phyloP scores from a whole-genome alignment of 352 stramenopile species.

The Pythium coloratum region DNA sequence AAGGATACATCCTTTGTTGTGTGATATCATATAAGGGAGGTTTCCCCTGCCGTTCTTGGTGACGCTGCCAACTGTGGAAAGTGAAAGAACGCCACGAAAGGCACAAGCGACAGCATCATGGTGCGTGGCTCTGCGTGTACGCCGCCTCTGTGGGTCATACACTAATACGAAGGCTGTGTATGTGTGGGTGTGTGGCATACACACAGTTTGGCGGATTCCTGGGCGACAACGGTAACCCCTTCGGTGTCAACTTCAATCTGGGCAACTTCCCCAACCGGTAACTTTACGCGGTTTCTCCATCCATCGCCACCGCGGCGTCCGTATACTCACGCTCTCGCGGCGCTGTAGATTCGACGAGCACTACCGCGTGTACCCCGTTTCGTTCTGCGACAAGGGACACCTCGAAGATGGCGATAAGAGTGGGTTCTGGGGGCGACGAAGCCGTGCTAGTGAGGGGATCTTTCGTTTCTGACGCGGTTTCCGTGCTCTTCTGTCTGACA shows the following conservation, averaged over 20 bases:
- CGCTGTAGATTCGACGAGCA: conserved; percentile 77
- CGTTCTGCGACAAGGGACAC: conserved; percentile 85
- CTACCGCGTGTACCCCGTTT: conserved; percentile 86
- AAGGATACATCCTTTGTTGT: conserved; percentile 7
- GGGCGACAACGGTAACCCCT: conserved; percentile 72
- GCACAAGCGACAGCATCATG: conserved; percentile 11
- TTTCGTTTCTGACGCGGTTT: neutral
- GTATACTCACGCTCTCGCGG: neutral
- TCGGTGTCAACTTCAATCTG: conserved; percentile 81
- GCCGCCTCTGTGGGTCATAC: neutral
- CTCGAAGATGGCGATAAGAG: conserved; percentile 90
- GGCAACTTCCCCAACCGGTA: conserved; percentile 74
- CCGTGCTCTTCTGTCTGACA: conserved; percentile 23
- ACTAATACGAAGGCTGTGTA: neutral
- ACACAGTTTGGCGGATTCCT: conserved; percentile 70
- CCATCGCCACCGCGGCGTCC: neutral
- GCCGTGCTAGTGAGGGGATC: neutral
- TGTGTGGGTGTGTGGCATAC: neutral
- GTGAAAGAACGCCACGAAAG: conserved; percentile 14
- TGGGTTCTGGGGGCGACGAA: conserved; percentile 31
- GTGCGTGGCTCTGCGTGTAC: neutral
- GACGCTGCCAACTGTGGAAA: conserved; percentile 20
- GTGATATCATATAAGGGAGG: conserved; percentile 15
- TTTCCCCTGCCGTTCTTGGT: neutral
- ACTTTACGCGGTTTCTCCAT: neutral